These are phyloP conservation scores for Begonia masoniana DNA, from an alignment of 306 rosid genomes.

Conservation along the genomic window DNA sequence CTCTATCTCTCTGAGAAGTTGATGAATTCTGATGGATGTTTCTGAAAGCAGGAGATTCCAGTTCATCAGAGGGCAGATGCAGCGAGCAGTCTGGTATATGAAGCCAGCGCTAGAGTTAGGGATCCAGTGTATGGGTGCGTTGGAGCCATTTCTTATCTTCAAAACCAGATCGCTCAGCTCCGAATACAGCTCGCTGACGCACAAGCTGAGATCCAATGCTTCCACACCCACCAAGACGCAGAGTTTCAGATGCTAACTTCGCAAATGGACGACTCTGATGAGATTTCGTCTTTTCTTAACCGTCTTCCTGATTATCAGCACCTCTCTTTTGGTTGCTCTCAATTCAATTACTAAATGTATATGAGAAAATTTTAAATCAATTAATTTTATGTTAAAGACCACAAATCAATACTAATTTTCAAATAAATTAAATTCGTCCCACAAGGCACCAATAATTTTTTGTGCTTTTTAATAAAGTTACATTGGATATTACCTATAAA, in stretches of 20 bases:
- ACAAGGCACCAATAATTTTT: too few species aligned
- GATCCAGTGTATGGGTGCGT: slow-evolving; percentile 10
- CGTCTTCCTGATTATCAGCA: background rate
- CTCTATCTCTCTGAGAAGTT: background rate
- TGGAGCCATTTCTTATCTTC: slow-evolving; percentile 12
- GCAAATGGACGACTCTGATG: slow-evolving; percentile 1
- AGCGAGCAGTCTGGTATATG: slow-evolving; percentile 7
- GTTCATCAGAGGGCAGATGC: slow-evolving; percentile 13
- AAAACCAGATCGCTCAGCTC: slow-evolving; percentile 7
- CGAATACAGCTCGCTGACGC: slow-evolving; percentile 10
- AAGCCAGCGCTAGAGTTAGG: background rate
- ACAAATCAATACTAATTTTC: too few species aligned
- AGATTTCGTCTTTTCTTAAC: background rate
- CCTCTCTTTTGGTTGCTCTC: background rate
- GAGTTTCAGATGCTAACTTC: background rate
- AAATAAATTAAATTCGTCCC: too few species aligned
- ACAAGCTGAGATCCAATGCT: slow-evolving; percentile 8
- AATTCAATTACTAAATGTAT: too few species aligned
- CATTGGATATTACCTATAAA: too few species aligned
- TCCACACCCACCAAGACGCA: slow-evolving; percentile 11
- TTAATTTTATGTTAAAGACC: too few species aligned
- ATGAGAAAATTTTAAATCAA: too few species aligned
- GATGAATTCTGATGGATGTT: background rate
- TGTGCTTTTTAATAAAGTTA: too few species aligned
- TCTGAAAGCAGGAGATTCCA: slow-evolving; percentile 4